Evolutionary conservation across 75 land plant species (phyloP), one percentile per base, ranked within the genome.

Genomic region (Adiantum capillusveneris): DNA sequence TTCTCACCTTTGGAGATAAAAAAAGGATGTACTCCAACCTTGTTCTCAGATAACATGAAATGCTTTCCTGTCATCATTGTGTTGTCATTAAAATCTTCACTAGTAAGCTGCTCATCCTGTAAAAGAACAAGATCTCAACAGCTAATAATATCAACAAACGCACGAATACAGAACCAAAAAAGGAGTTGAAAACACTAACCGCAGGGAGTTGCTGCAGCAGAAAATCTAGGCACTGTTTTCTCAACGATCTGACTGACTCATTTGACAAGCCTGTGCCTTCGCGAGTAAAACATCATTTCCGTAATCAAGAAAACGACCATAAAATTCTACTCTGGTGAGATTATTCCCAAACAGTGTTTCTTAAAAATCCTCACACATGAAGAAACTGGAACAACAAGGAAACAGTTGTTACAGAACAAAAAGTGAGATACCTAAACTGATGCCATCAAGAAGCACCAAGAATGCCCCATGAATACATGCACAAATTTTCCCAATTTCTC

Each of bases 381-480:
- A 17, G 1, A 19, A 19, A 53, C 56, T n/a, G n/a, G n/a, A n/a
- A n/a, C n/a, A n/a, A n/a, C n/a, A n/a, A n/a, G n/a, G n/a, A n/a
- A n/a, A n/a, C n/a, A n/a, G n/a, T n/a, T n/a, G n/a, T n/a, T n/a
- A n/a, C n/a, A n/a, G n/a, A n/a, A n/a, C n/a, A n/a, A n/a, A n/a
- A n/a, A n/a, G n/a, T n/a, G n/a, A n/a, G n/a, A n/a, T 79, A 81
- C 98, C 99, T 59, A 95, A 76, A 58, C 78, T 78, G n/a, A 94
- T 63, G n/a, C 99, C 99, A 90, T 95, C 99, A 53, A 95, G 85
- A 55, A 95, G 65, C 56, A 95, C 81, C 45, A 95, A 84, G 65
- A 82, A 90, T 0, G 80, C 78, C 20, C 99, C 99, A 73, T 95
- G 99, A 20, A 90, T 22, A 25, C 84, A 84, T 41, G 99, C 91